These are phyloP conservation scores for Globisporangium okanoganense DNA, from an alignment of 352 stramenopile genomes.

Conservation along the genomic window DNA sequence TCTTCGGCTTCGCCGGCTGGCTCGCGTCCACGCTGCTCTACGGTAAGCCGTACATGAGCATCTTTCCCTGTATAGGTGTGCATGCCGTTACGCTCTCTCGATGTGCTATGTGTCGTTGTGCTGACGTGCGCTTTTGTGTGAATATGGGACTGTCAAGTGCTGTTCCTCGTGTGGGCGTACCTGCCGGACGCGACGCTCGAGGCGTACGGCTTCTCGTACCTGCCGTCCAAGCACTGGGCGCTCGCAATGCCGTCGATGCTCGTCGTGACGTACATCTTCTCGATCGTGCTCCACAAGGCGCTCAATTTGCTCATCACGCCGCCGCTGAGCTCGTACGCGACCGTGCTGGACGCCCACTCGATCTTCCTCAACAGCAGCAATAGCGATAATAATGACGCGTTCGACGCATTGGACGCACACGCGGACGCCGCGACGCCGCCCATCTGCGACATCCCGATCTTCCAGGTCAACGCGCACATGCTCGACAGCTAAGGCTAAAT, in stretches of 20 bases:
- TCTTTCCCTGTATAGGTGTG: background rate
- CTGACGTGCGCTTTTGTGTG: constrained; percentile 2
- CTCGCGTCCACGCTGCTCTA: constrained; percentile 76
- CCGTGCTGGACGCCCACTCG: constrained; percentile 68
- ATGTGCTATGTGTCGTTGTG: background rate
- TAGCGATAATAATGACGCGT: constrained; percentile 4
- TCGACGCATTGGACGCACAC: constrained; percentile 35
- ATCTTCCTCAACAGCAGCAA: constrained; percentile 30
- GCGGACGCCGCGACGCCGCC: constrained; percentile 57
- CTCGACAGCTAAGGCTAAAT: background rate
- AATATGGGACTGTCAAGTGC: too few relatives aligned
- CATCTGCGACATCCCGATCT: constrained; percentile 76
- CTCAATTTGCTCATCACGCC: constrained; percentile 79
- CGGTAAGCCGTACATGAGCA: constrained; percentile 27
- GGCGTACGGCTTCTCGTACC: constrained; percentile 84
- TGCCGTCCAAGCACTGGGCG: constrained; percentile 89
- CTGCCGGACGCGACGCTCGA: constrained; percentile 74
- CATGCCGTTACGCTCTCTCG: background rate
- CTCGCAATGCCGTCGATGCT: constrained; percentile 84
- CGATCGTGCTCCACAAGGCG: constrained; percentile 80
- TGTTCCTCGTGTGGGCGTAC: constrained; percentile 89
- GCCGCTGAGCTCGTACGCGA: constrained; percentile 70
- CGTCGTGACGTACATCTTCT: constrained; percentile 79
- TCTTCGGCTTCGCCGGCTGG: constrained; percentile 86
- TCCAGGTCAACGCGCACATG: constrained; percentile 61